These are phyloP conservation scores for Ascocoryne sarcoides DNA, from an alignment of 2,329 filamentous ascomycete genomes.

Conservation along the genomic window DNA sequence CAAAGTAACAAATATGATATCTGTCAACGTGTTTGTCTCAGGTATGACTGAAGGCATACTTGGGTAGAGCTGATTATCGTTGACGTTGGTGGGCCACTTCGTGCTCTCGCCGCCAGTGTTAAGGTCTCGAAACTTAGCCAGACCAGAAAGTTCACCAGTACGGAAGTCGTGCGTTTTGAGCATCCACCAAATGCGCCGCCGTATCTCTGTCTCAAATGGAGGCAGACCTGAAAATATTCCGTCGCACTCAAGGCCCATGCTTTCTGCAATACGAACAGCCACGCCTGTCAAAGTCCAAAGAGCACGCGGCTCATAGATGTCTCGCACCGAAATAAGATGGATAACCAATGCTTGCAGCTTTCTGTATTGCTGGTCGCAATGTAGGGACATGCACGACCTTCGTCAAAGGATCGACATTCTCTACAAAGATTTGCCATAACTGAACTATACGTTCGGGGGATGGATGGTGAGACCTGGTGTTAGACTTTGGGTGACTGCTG, in stretches of 20 bases:
- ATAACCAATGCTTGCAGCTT: constrained; percentile 33
- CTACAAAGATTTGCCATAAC: constrained; percentile 59
- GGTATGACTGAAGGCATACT: constrained; percentile 1
- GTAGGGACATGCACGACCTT: constrained; percentile 60
- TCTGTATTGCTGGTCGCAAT: constrained; percentile 53
- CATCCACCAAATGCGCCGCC: constrained; percentile 59
- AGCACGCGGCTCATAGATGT: constrained; percentile 44
- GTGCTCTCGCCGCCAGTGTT: neutral
- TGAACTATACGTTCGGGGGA: constrained; percentile 46
- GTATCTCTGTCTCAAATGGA: constrained; percentile 58
- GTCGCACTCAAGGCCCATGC: constrained; percentile 50
- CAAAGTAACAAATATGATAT: neutral
- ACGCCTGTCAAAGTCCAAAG: constrained; percentile 50
- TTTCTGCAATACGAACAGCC: constrained; percentile 43
- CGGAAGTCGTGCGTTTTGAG: constrained; percentile 28
- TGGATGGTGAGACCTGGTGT: constrained; percentile 7
- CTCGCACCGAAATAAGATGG: constrained; percentile 21
- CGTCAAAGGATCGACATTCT: constrained; percentile 59
- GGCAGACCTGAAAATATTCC: constrained; percentile 43
- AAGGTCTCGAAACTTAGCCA: neutral
- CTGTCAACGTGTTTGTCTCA: neutral
- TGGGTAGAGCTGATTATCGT: neutral
- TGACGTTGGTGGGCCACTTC: neutral
- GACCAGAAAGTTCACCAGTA: constrained; percentile 13
- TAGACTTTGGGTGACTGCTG: constrained; percentile 6